Conservation (phyloP, 306 rosid species). For the Urtica urens region DNA sequence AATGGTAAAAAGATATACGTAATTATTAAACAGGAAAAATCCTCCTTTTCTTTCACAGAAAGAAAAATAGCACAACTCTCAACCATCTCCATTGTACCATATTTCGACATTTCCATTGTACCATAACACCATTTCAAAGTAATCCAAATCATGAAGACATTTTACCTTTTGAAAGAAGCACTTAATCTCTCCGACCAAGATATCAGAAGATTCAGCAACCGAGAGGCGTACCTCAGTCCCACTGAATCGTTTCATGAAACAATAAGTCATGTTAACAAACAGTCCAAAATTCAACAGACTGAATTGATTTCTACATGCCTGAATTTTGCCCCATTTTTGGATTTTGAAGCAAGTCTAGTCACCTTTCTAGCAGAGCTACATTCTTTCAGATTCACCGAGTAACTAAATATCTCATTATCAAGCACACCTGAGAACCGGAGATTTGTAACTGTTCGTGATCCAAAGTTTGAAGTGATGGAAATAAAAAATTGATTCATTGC, state of each 20-base stretch:
- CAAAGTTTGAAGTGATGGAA: too few relatives aligned
- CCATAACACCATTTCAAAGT: too few relatives aligned
- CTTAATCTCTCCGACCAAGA: slow-evolving; percentile 43
- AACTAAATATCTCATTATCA: slow-evolving; percentile 38
- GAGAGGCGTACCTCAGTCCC: slow-evolving; percentile 72
- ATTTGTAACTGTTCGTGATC: too few relatives aligned
- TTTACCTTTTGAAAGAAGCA: slow-evolving; percentile 58
- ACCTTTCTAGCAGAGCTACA: slow-evolving; percentile 39
- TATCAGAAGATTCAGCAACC: slow-evolving; percentile 32
- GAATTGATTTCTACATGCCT: slow-evolving; percentile 38
- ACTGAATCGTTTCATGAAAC: slow-evolving; percentile 36
- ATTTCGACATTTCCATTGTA: too few relatives aligned
- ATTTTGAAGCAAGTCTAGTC: slow-evolving; percentile 36
- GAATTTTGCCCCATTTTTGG: slow-evolving; percentile 71
- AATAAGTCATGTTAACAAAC: slow-evolving; percentile 3
- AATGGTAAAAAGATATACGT: slow-evolving; percentile 9
- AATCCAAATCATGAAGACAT: not conserved
- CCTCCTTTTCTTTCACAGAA: too few relatives aligned
- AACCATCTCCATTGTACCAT: too few relatives aligned
- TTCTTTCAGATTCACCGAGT: slow-evolving; percentile 45
- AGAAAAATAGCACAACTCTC: too few relatives aligned
- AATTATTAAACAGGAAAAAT: slow-evolving; percentile 14
- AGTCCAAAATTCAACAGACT: not conserved
- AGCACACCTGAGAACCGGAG: slow-evolving; percentile 40
- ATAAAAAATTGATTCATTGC: too few relatives aligned